phyloP scores from a whole-genome alignment of 2,329 filamentous ascomycete species.

The Tolypocladium tropicale region DNA sequence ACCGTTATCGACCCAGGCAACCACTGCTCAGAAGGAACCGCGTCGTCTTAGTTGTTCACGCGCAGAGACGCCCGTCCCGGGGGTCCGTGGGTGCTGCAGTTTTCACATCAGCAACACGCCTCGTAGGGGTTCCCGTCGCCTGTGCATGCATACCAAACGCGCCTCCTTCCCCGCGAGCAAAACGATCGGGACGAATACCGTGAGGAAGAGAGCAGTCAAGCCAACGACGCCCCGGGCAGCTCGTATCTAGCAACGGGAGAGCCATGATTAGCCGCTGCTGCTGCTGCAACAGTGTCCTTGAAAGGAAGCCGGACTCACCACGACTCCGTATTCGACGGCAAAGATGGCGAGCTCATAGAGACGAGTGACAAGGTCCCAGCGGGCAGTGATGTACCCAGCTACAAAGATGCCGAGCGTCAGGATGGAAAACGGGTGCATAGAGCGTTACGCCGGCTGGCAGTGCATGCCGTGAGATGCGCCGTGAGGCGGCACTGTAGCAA shows the following conservation, averaged over 20 bases:
- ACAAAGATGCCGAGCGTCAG: slow-evolving; percentile 97
- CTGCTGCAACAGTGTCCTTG: not conserved
- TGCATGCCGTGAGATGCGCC: slow-evolving; percentile 28
- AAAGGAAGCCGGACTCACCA: slow-evolving; percentile 47
- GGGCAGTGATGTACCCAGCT: slow-evolving; percentile 97
- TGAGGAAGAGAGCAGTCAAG: slow-evolving; percentile 74
- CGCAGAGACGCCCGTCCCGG: slow-evolving; percentile 76
- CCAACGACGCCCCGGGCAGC: slow-evolving; percentile 76
- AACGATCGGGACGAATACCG: slow-evolving; percentile 75
- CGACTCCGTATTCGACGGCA: slow-evolving; percentile 96
- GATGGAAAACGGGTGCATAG: slow-evolving; percentile 97
- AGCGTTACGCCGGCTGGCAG: slow-evolving; percentile 32
- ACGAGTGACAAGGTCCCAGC: slow-evolving; percentile 95
- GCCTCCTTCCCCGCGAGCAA: slow-evolving; percentile 74
- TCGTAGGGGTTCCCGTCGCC: not conserved
- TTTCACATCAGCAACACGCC: not conserved
- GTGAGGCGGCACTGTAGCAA: not conserved
- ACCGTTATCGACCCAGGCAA: slow-evolving; percentile 13
- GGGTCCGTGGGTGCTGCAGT: slow-evolving; percentile 67
- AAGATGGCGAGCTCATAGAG: slow-evolving; percentile 96
- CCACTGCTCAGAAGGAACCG: slow-evolving; percentile 69
- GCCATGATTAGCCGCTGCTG: slow-evolving; percentile 1
- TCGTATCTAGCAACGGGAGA: slow-evolving; percentile 49
- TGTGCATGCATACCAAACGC: slow-evolving; percentile 51
- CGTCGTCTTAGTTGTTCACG: slow-evolving; percentile 88